phyloP scores from a whole-genome alignment of 2,329 filamentous ascomycete species.

The Elsinoe australis region DNA sequence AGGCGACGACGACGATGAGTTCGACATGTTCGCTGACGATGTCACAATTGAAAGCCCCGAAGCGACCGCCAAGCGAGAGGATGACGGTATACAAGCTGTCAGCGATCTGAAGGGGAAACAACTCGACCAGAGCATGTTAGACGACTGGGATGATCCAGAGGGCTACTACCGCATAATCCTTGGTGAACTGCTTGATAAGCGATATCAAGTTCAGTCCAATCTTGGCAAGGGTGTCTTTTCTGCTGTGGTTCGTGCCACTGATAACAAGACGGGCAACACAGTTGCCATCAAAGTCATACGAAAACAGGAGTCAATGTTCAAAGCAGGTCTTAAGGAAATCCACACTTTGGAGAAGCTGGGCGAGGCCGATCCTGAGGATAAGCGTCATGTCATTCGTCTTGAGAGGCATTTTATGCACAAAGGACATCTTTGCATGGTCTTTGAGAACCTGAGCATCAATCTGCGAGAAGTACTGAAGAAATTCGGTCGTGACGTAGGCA shows the following conservation, averaged over 20 bases:
- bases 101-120: slow-evolving; percentile 49
- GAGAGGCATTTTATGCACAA: slow-evolving; percentile 88
- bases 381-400: slow-evolving; percentile 85
- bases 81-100: slow-evolving; percentile 36
- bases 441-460: slow-evolving; percentile 89
- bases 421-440: slow-evolving; percentile 90
- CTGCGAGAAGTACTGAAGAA: slow-evolving; percentile 90
- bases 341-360: slow-evolving; percentile 84
- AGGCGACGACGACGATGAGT: slow-evolving; percentile 33
- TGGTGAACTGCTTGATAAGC: slow-evolving; percentile 79
- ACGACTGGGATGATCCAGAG: slow-evolving; percentile 88
- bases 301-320: slow-evolving; percentile 88
- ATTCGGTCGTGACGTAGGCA: slow-evolving; percentile 87
- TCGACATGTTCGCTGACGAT: slow-evolving; percentile 58
- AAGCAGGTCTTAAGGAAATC: slow-evolving; percentile 90
- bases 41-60: slow-evolving; percentile 69
- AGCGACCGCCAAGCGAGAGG: slow-evolving; percentile 30
- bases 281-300: slow-evolving; percentile 98
- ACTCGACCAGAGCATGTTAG: slow-evolving; percentile 66
- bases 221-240: slow-evolving; percentile 95
- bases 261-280: slow-evolving; percentile 56
- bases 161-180: slow-evolving; percentile 94
- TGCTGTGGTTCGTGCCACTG: slow-evolving; percentile 81
- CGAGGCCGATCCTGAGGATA: slow-evolving; percentile 75
- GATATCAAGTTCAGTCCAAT: slow-evolving; percentile 80